Evolutionary conservation across 352 stramenopile species (phyloP), one percentile per base, ranked within the genome.

Genomic region (Globisporangium megalacanthum): DNA sequence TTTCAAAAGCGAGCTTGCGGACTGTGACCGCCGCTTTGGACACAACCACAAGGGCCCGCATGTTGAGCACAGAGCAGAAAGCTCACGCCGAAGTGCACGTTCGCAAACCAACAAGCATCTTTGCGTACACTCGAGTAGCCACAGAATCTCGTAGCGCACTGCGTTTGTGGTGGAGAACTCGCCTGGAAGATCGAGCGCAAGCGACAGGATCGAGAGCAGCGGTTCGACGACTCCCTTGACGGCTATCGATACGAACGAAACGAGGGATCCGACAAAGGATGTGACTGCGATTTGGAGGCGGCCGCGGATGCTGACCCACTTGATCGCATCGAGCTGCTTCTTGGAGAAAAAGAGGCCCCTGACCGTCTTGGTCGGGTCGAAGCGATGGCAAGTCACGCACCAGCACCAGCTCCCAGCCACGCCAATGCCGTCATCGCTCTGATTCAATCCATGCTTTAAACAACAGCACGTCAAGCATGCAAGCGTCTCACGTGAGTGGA

Each of bases 111-210:
- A 37, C 33, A 4, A 37, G 19, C 73, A 76, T 42, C 73, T 65
- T 44, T 73, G 73, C 5, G 68, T 69, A 13, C 33, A n/a, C 29
- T 71, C 49, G 17, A 73, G 59, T 17, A 76, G 25, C 0, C 42
- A 50, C 20, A 68, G 6, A 59, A 76, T 72, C 35, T 73, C 58
- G 14, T 65, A 54, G 19, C 62, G 65, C 22, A 72, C 49, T 7
- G 65, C 60, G 2, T 49, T 49, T 14, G 62, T 25, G 17, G 72
- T 66, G 29, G 69, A 62, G 46, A 66, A 25, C 31, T 69, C 48
- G 2, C 68, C 65, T 14, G 65, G 58, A 9, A 68, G 56, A 9
- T 73, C 61, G 0, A 76, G 47, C 5, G 64, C 25, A 1, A 65
- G 56, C 7, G 66, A 57, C 6, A 68, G 19, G 14, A 73, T 37